Evolutionary conservation across 352 stramenopile genomes (phyloP).

Genomic region (Pythium folliculosum): DNA sequence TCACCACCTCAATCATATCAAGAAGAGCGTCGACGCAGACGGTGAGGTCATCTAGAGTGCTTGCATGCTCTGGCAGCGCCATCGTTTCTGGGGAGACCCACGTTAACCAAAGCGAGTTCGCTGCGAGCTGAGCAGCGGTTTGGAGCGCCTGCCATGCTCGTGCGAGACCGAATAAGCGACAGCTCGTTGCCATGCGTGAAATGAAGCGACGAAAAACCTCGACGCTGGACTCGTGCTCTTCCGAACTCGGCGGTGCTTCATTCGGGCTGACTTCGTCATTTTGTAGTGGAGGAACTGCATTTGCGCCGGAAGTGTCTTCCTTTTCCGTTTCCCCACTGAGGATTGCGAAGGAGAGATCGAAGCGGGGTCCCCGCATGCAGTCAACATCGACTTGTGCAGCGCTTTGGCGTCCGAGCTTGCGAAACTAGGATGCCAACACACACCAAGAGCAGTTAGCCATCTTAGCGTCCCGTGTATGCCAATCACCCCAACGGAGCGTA

Average conservation of each 20-base stretch:
- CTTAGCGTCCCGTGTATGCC: background rate
- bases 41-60: constrained; percentile 22
- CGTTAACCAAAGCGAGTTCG: constrained; percentile 51
- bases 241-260: background rate
- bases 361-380: constrained; percentile 11
- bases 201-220: constrained; percentile 36
- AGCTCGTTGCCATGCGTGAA: constrained; percentile 42
- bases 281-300: too few species aligned
- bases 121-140: constrained; percentile 50
- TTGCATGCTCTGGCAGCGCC: constrained; percentile 4
- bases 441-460: background rate
- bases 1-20: constrained; percentile 54
- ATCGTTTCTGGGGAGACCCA: constrained; percentile 54
- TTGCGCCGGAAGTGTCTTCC: too few species aligned
- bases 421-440: constrained; percentile 5
- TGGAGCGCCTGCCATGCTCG: constrained; percentile 65
- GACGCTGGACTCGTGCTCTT: background rate
- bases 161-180: constrained; percentile 43
- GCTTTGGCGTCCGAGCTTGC: background rate
- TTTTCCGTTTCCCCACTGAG: background rate
- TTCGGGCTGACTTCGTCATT: background rate
- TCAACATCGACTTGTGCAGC: constrained; percentile 4
- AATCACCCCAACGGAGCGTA: background rate
- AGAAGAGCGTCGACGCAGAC: constrained; percentile 50
- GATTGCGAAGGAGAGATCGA: constrained; percentile 12